phyloP scores from a whole-genome alignment of 2,329 filamentous ascomycete species.

The Neofusicoccum ribis region DNA sequence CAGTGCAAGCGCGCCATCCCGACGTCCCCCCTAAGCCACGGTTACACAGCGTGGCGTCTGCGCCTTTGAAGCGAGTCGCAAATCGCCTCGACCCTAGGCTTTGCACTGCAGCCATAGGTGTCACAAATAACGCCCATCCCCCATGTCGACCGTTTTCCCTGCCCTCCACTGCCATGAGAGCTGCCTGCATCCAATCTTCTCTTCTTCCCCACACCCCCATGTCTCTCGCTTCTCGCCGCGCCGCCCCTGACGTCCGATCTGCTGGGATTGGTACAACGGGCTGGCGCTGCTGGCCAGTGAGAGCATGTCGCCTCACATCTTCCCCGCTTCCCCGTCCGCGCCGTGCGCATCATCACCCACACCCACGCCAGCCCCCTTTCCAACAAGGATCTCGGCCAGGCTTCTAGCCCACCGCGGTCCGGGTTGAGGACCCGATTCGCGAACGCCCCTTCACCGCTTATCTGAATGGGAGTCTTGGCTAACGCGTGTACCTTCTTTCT shows the following conservation, averaged over 20 bases:
- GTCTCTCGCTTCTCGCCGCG: constrained; percentile 14
- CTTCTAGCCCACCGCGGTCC: neutral
- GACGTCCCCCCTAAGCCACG: constrained; percentile 14
- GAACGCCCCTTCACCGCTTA: constrained; percentile 17
- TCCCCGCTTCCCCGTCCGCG: constrained; percentile 12
- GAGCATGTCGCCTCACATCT: neutral
- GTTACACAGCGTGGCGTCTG: constrained; percentile 12
- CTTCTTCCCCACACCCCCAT: neutral
- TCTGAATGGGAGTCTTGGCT: constrained; percentile 12
- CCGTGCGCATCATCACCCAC: constrained; percentile 6
- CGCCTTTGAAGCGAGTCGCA: neutral
- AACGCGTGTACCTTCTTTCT: constrained; percentile 2
- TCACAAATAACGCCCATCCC: constrained; percentile 10
- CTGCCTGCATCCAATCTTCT: neutral
- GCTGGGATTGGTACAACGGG: neutral
- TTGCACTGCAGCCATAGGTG: constrained; percentile 15
- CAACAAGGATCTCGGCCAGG: constrained; percentile 1
- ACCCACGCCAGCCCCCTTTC: neutral
- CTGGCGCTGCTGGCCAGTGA: constrained; percentile 1
- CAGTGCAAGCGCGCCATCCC: constrained; percentile 16
- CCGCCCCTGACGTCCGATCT: constrained; percentile 14
- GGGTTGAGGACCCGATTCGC: constrained; percentile 12
- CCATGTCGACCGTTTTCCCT: neutral
- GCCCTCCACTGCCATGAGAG: neutral
- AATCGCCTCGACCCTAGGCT: neutral